These are phyloP conservation scores for Gliomastix tumulicola DNA, from an alignment of 2,329 filamentous ascomycete genomes.

Conservation along the genomic window DNA sequence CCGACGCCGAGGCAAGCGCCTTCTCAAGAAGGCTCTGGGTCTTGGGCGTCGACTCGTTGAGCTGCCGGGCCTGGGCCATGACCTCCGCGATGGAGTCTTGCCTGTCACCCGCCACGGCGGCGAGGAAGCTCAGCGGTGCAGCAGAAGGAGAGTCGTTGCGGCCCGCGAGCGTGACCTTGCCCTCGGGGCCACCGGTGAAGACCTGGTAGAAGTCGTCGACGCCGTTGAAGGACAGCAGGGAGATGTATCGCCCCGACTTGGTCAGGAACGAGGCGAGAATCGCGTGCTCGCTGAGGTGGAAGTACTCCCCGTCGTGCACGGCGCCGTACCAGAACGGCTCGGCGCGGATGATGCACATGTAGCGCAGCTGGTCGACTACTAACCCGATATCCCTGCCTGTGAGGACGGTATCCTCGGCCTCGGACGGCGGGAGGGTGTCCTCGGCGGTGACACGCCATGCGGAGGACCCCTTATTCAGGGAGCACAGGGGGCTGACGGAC, in stretches of 20 bases:
- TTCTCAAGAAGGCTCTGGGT: neutral
- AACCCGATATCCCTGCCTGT: too few relatives aligned
- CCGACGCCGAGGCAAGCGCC: neutral
- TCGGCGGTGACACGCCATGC: too few relatives aligned
- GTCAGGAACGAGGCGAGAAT: neutral
- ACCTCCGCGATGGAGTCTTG: neutral
- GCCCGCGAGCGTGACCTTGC: neutral
- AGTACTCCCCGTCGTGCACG: neutral
- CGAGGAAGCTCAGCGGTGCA: neutral
- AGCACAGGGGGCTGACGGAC: too few relatives aligned
- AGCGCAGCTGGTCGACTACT: neutral
- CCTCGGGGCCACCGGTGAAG: neutral
- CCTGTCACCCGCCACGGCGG: neutral
- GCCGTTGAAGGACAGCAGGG: neutral
- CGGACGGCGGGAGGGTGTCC: too few relatives aligned
- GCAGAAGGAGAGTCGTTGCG: neutral
- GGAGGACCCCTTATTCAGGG: too few relatives aligned
- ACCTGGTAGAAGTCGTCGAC: neutral
- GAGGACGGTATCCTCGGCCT: too few relatives aligned
- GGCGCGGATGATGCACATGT: neutral
- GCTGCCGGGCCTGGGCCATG: neutral
- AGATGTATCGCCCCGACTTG: neutral
- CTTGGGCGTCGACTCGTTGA: neutral
- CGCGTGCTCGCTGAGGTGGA: neutral
- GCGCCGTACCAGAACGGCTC: neutral